Base-by-base conservation (phyloP, 2,329 filamentous ascomycete species). In the Hypocrella siamensis region DNA sequence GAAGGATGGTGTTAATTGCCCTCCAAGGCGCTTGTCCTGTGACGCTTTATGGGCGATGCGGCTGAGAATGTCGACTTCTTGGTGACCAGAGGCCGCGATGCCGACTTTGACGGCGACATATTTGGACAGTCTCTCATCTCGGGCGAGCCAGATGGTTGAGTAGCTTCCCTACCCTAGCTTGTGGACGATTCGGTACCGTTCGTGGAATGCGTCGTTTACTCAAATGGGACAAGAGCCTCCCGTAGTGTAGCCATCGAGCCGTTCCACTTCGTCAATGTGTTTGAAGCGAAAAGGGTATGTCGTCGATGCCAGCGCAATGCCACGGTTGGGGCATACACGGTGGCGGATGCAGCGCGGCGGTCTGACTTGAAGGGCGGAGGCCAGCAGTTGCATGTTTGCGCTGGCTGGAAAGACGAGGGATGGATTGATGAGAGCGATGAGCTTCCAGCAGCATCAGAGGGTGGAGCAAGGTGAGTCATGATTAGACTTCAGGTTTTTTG, bases 81-180 rank as follows among this genome's bases (percentile, higher is more conserved):
- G 19, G 15, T 16, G 30, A 5, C 40, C 38, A 17, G 42, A 42
- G 11, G 41, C 42, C n/a, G 42, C 38, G n/a, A 40, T 21, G n/a
- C 42, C 33, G 26, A 44, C 36, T 18, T 44, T 44, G 15, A 44
- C 14, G 3, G 42, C 42, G 16, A 42, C 42, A 17, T 42, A 42
- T 17, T 38, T 40, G 15, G 39, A 40, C 29, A 39, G 42, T 28
- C 39, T 19, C 12, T 42, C 40, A 22, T 44, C 42, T 36, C 42
- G 41, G 4, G 42, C 44, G 8, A 44, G 42, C 42, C 42, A 44
- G 1, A 42, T 42, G n/a, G 42, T 44, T n/a, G 42, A 44, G 29
- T 43, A 44, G 10, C 40, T 37, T 10, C 42, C 42, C 15, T 44
- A 40, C 7, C 42, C 42, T n/a, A 44, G 30, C 22, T 31, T 31